Base-by-base conservation (phyloP, 768 basidiomycete species). In the Pisolithus sp. region DNA sequence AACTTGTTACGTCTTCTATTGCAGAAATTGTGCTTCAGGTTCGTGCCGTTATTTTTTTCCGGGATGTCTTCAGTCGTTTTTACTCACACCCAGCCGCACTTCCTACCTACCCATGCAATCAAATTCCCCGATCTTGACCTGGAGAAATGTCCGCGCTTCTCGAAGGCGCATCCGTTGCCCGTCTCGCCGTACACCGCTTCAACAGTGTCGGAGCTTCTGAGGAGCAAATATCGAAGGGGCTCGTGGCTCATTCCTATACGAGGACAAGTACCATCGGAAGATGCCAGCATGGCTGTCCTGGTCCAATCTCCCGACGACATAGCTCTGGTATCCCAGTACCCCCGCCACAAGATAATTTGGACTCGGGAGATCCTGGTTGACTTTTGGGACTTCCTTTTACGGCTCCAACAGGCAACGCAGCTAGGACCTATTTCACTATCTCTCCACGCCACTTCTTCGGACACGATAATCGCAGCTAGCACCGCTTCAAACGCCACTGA, bases 181-280 rank as follows among this genome's bases (percentile, higher is more conserved):
- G 64, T 80, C 42, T 48, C 70, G 21, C 68, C 69, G 7, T 64
- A 68, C 48, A 59, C 61, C 39, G 21, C 50, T 70, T 72, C 63
- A 67, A 70, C 56, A 60, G 51, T 66, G 8, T 45, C 50, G 36
- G 54, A 55, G 38, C 68, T 58, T 61, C 67, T 57, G 7, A 57
- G 65, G 18, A 50, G 56, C 24, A 61, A 60, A 24, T 73, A 71
- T 56, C 57, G 70, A 46, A 76, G 80, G 46, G 68, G 66, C 45
- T 75, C 77, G 7, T 84, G 82, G 82, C 58, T 83, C 15, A 71
- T 84, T 36, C 82, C 82, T 38, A 62, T 83, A 5, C 75, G 81
- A 12, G 82, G 82, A 15, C 60, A 53, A 24, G 56, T 76, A 39
- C 79, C 79, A 36, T 83, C 78, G 77, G 63, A 66, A 10, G 65